phyloP scores from a whole-genome alignment of 1,284 basidiomycete genomes.

The Tilletiopsis washingtonensis region DNA sequence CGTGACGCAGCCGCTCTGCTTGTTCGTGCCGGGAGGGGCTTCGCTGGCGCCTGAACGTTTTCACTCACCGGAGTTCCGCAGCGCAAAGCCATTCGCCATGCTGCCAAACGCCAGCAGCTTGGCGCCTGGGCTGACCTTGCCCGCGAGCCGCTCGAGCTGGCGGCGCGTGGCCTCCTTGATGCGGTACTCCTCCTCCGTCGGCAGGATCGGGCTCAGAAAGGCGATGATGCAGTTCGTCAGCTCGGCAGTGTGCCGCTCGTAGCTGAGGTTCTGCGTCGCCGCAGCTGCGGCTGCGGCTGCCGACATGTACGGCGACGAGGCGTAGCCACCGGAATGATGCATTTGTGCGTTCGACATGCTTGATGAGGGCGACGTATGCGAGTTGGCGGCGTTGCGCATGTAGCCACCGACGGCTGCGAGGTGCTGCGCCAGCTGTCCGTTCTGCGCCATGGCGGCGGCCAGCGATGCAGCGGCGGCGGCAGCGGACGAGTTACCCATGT shows the following conservation, averaged over 20 bases:
- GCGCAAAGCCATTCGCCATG: slow-evolving; percentile 85
- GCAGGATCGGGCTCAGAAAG: slow-evolving; percentile 41
- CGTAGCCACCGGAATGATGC: too few relatives aligned
- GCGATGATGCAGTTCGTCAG: slow-evolving; percentile 42
- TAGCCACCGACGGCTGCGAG: neutral
- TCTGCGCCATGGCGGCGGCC: neutral
- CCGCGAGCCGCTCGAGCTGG: slow-evolving; percentile 85
- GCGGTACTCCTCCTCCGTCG: slow-evolving; percentile 45
- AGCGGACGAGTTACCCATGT: neutral
- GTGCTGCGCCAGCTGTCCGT: neutral
- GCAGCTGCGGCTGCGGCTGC: neutral
- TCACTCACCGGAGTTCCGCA: slow-evolving; percentile 78
- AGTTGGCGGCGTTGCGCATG: neutral
- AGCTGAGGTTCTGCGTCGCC: slow-evolving; percentile 3
- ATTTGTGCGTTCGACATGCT: too few relatives aligned
- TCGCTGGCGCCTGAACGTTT: neutral
- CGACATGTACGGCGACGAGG: too few relatives aligned
- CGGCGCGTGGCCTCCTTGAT: slow-evolving; percentile 88
- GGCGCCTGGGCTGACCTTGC: slow-evolving; percentile 84
- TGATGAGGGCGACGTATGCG: too few relatives aligned
- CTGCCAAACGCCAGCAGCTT: slow-evolving; percentile 81
- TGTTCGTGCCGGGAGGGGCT: neutral
- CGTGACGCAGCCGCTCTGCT: neutral
- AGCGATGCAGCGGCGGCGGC: neutral
- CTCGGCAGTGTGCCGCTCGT: slow-evolving; percentile 40